These are phyloP conservation scores for Candida insectorum DNA, from an alignment of 805 yeast species.

Conservation along the genomic window DNA sequence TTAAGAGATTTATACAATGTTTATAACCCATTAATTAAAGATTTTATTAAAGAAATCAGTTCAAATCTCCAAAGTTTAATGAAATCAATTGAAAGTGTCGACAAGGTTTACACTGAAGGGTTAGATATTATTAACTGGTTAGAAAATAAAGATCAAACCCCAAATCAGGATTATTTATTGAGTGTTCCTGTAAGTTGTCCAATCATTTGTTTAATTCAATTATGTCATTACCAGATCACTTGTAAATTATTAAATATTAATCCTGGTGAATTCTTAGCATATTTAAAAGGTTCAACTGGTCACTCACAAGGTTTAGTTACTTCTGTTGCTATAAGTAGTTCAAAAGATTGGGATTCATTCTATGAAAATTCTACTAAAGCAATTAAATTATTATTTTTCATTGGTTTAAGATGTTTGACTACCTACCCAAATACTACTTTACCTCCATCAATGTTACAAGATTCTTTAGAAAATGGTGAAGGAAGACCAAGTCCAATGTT, in stretches of 20 bases:
- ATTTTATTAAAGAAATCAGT: conserved; percentile 69
- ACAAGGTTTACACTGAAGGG: conserved; percentile 91
- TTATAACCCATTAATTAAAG: conserved; percentile 70
- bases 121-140: conserved; percentile 88
- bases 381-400: conserved; percentile 80
- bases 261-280: conserved; percentile 81
- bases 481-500: conserved; percentile 98
- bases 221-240: conserved; percentile 88
- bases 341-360: conserved; percentile 84
- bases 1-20: conserved; percentile 77
- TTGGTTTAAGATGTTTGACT: conserved; percentile 88
- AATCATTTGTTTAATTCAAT: conserved; percentile 92
- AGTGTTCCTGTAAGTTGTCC: conserved; percentile 96
- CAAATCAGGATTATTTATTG: conserved; percentile 82
- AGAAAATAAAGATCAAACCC: conserved; percentile 77
- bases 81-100: conserved; percentile 69
- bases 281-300: conserved; percentile 76
- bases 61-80: conserved; percentile 64
- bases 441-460: conserved; percentile 90
- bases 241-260: conserved; percentile 78
- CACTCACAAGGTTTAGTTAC: conserved; percentile 92
- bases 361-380: conserved; percentile 70
- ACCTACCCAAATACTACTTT: conserved; percentile 90
- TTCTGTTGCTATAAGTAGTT: conserved; percentile 82
- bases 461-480: conserved; percentile 89